Base-by-base conservation (phyloP, 768 basidiomycete species). In the Leccinum obscurum region DNA sequence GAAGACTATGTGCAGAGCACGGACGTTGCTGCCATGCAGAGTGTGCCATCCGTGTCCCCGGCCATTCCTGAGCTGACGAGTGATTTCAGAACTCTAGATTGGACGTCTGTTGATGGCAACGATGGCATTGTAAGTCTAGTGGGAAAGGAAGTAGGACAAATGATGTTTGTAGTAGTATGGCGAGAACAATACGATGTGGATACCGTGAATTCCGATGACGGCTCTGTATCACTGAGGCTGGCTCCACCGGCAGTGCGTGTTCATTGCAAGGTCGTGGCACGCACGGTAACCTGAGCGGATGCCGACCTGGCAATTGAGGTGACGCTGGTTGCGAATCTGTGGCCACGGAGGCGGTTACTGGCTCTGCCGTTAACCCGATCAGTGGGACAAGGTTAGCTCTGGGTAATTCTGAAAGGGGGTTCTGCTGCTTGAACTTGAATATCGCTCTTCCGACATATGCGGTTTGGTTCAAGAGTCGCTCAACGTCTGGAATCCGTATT, bases 11-110 rank as follows among this genome's bases (percentile, higher is more conserved):
- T 96, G 64, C 95, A 97, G 82, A 94, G 92, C 75, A 81, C 90
- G 32, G 95, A 98, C 74, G 75, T 98, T 63, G 88, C 90, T 65
- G 95, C 93, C 62, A 95, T 95, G 93, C 93, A 95, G 77, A 95
- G 92, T 93, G 73, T 55, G 66, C 57, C 34, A 4, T 32, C 53
- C 14, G 22, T 37, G 50, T 46, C 5, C 24, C 3, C 10, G 0
- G 11, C 26, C 14, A 30, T 50, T 24, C 4, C 22, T 32, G 6
- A 22, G 39, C 60, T 66, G 5, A 71, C 30, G 44, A 32, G 2
- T n/a, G 11, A 54, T 41, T 59, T 1, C 10, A 73, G 72, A 73
- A 49, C 56, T 73, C 1, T 73, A 70, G 56, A 50, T 26, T 17
- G 54, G 44, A 2, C 2, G 26, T 22, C 17, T 35, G 8, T 2